A percentile compares a stretch with the other conserved stretches of the same genome.
These are phyloP conservation scores for Cubamyces lactineus DNA, from an alignment of 768 basidiomycete genomes.

Conservation along the genomic window DNA sequence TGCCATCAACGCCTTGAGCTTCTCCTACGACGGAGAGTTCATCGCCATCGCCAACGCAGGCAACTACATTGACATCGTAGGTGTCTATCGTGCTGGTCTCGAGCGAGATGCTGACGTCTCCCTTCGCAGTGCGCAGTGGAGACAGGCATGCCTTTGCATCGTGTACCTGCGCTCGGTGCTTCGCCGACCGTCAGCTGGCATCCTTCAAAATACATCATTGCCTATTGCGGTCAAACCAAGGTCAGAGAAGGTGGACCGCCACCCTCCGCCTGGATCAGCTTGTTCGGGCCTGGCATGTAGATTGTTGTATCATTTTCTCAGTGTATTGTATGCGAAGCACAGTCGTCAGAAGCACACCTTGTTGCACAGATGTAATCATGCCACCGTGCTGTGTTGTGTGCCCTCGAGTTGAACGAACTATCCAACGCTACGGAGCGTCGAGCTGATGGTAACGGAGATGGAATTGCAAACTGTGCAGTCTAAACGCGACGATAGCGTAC, in stretches of 20 bases:
- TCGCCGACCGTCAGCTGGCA: conserved; percentile 84
- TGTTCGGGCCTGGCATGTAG: conserved; percentile 56
- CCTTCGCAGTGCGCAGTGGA: conserved; percentile 72
- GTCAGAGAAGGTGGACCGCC: conserved; percentile 64
- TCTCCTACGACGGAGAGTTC: conserved; percentile 85
- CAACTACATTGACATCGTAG: conserved; percentile 75
- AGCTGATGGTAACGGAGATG: conserved; percentile 5
- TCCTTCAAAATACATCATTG: conserved; percentile 78
- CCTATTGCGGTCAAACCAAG: conserved; percentile 80
- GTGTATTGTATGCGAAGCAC: neutral
- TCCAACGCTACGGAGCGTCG: too few species aligned
- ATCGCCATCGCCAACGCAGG: conserved; percentile 76
- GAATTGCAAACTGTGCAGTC: conserved; percentile 9
- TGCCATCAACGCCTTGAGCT: conserved; percentile 72
- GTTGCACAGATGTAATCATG: too few species aligned
- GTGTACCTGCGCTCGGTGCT: conserved; percentile 71
- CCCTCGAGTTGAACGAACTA: too few species aligned
- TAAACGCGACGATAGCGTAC: conserved; percentile 19
- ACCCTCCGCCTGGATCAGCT: conserved; percentile 68
- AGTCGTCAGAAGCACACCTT: neutral
- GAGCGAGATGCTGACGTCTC: conserved; percentile 3
- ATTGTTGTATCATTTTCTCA: neutral
- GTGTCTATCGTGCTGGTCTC: conserved; percentile 26
- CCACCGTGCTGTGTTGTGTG: too few species aligned
- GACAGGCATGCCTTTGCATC: conserved; percentile 72